Base-by-base conservation (phyloP, 2,329 filamentous ascomycete genomes). In the Trichoderma citrinoviride region DNA sequence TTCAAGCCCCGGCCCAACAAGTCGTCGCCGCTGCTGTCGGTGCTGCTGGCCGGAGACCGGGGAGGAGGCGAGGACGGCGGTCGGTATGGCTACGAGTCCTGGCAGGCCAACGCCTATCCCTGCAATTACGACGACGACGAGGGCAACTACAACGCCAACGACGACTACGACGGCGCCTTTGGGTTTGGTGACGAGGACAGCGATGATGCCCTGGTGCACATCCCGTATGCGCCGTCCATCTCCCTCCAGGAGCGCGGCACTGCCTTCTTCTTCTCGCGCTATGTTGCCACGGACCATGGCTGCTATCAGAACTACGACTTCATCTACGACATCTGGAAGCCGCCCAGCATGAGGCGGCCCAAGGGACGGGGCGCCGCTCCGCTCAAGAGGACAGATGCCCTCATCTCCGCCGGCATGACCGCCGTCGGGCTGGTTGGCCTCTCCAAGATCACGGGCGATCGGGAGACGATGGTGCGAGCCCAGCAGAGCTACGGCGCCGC, bases 351-450 rank as follows among this genome's bases (percentile, higher is more conserved):
- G 5, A 66, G 68, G 10, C 68, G 74, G 3, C 72, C 75, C 5
- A 71, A 73, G 29, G 71, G 76, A 15, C 66, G 77, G 14, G 83
- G 84, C 68, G 53, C 57, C 33, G 29, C 65, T 7, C 40, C 41
- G 5, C 15, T 66, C 15, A 66, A 49, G 47, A n/a, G 49, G 15
- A 33, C 65, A 8, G 65, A 66, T 23, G 65, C 65, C 17, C 76
- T 80, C 12, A 79, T 83, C 23, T 77, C 83, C 25, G 79, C 82
- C 19, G 82, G 82, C 68, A 83, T 86, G 76, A 80, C 80, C 14
- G 83, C 84, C 5, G 83, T 86, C 7, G 84, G 84, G 15, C 75
- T 86, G 7, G 80, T 82, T 37, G 82, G 82, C 7, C 75, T 84
- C 54, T 80, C 83, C 10, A 80, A 83, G 68, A 73, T 82, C 54